Percentiles rank a stretch among this genome's conserved stretches.
phyloP scores from a whole-genome alignment of 2,329 filamentous ascomycete species.

The Colletotrichum musicola region DNA sequence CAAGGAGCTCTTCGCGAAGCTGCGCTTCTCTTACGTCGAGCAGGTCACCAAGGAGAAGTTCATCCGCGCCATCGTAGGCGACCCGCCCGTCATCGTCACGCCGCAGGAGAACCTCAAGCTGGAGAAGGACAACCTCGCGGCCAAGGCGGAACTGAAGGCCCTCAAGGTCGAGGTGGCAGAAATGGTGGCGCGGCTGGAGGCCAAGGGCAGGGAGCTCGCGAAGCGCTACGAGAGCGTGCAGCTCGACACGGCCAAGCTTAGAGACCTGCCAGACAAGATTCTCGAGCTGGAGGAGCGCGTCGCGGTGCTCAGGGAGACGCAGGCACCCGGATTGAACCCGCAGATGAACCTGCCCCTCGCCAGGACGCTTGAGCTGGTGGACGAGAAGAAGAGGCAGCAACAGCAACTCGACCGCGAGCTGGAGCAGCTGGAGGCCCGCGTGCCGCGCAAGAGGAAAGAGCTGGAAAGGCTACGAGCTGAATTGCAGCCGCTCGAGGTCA shows the following conservation, averaged over 20 bases:
- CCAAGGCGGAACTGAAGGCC: constrained; percentile 82
- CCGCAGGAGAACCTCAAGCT: constrained; percentile 84
- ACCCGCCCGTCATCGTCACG: constrained; percentile 87
- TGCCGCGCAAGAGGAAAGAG: constrained; percentile 75
- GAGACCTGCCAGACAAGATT: constrained; percentile 65
- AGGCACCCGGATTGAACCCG: constrained; percentile 54
- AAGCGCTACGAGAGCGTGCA: constrained; percentile 64
- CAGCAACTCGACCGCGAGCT: constrained; percentile 73
- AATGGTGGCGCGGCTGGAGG: constrained; percentile 80
- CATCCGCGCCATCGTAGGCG: constrained; percentile 89
- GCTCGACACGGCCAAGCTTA: constrained; percentile 61
- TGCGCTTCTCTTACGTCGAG: constrained; percentile 97
- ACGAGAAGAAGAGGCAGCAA: constrained; percentile 62
- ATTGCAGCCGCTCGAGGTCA: constrained; percentile 75
- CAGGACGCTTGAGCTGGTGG: constrained; percentile 67
- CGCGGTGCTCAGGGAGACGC: constrained; percentile 56
- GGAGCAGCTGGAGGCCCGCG: constrained; percentile 71
- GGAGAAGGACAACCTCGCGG: constrained; percentile 74
- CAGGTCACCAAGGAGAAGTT: constrained; percentile 99
- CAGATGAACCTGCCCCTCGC: constrained; percentile 68
- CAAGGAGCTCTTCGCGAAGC: constrained; percentile 94
- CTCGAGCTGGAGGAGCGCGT: constrained; percentile 62
- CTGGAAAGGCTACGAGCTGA: constrained; percentile 76
- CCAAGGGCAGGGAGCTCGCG: constrained; percentile 69
- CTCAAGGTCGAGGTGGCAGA: constrained; percentile 83